Percentiles rank a stretch among this genome's conserved stretches.
phyloP scores from a whole-genome alignment of 108 stramenopile genomes.

The Pseudonitzschia multiseries region DNA sequence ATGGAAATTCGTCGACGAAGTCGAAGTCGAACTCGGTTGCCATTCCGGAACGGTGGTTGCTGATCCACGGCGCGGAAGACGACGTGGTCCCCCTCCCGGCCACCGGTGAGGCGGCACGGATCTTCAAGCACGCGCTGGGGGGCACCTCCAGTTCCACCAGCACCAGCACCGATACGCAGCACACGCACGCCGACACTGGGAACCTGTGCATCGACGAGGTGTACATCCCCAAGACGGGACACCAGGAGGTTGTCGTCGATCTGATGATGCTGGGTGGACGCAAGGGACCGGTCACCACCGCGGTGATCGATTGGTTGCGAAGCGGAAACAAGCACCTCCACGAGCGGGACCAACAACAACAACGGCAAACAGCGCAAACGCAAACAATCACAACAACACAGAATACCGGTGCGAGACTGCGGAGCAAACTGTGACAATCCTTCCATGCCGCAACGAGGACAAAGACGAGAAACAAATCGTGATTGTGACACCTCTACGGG shows the following conservation, averaged over 20 bases:
- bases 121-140: slow-evolving; percentile 42
- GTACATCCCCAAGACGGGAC: slow-evolving; percentile 61
- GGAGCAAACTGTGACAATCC: not conserved
- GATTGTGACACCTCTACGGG: too few relatives aligned
- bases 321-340: not conserved
- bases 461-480: too few relatives aligned
- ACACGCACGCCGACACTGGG: slow-evolving; percentile 17
- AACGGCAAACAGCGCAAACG: not conserved
- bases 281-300: not conserved
- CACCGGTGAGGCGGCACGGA: slow-evolving; percentile 65
- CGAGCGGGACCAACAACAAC: not conserved
- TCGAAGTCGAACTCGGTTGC: too few relatives aligned
- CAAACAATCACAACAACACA: not conserved
- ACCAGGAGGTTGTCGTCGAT: slow-evolving; percentile 76
- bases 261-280: slow-evolving; percentile 45
- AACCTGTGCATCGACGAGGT: slow-evolving; percentile 49
- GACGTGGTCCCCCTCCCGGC: slow-evolving; percentile 78
- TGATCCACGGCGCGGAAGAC: slow-evolving; percentile 86
- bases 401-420: not conserved
- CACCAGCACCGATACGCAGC: not conserved
- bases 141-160: not conserved
- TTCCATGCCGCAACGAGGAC: too few relatives aligned
- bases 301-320: not conserved
- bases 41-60: slow-evolving; percentile 39
- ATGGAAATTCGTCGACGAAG: slow-evolving; percentile 13